A percentile compares a stretch with the other conserved stretches of the same genome.
These are phyloP conservation scores for Phaeosphaeria sp. DNA, from an alignment of 2,329 filamentous ascomycete genomes.

Conservation along the genomic window DNA sequence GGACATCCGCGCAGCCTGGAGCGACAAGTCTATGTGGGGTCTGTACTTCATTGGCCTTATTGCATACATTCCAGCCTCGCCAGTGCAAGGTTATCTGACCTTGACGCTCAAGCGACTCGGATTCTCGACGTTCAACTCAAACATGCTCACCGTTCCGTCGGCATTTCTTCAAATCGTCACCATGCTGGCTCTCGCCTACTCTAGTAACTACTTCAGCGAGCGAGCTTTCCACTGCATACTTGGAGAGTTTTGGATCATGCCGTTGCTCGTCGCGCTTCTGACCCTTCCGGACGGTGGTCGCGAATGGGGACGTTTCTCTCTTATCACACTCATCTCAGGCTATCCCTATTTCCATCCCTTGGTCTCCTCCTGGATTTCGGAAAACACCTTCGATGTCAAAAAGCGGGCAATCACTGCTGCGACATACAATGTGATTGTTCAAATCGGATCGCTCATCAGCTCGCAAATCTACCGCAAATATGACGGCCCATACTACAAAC, in stretches of 20 bases:
- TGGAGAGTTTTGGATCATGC: conserved; percentile 51
- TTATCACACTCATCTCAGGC: conserved; percentile 48
- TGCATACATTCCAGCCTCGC: conserved; percentile 42
- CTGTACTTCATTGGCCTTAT: conserved; percentile 59
- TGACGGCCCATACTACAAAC: conserved; percentile 61
- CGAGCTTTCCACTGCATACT: conserved; percentile 57
- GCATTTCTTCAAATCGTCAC: conserved; percentile 59
- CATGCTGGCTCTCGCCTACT: conserved; percentile 52
- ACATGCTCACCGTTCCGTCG: conserved; percentile 50
- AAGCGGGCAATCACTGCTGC: conserved; percentile 68
- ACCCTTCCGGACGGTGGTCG: conserved; percentile 41
- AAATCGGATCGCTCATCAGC: conserved; percentile 49
- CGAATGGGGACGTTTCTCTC: conserved; percentile 48
- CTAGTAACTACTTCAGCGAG: conserved; percentile 58
- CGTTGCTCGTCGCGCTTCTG: conserved; percentile 48
- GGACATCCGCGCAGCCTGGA: conserved; percentile 58
- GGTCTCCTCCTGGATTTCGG: conserved; percentile 65
- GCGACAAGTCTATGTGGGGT: conserved; percentile 63
- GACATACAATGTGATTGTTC: conserved; percentile 63
- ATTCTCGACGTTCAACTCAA: conserved; percentile 52
- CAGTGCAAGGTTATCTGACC: conserved; percentile 49
- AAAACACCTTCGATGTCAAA: conserved; percentile 68
- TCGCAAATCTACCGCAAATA: conserved; percentile 58
- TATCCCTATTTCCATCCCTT: conserved; percentile 61
- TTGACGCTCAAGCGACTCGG: conserved; percentile 48